Percentiles rank a stretch among this genome's conserved stretches.
phyloP scores from a whole-genome alignment of 345 rosid genomes.

The Durio zibethinus region DNA sequence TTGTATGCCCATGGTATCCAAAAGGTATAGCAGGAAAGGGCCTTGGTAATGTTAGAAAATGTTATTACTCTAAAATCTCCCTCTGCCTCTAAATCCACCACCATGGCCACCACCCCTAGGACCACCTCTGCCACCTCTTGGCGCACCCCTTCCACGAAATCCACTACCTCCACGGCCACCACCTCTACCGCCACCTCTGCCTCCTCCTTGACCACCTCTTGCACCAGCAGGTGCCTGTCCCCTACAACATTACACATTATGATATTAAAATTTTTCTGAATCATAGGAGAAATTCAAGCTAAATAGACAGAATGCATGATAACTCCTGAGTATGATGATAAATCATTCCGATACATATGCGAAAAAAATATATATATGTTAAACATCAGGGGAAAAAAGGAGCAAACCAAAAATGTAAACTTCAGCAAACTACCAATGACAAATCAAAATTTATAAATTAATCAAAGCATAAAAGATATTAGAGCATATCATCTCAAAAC shows the following conservation, averaged over 20 bases:
- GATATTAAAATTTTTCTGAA: background rate
- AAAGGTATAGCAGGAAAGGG: slow-evolving; percentile 14
- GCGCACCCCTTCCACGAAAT: slow-evolving; percentile 67
- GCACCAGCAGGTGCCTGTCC: slow-evolving; percentile 35
- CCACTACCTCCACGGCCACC: slow-evolving; percentile 47
- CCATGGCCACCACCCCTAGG: slow-evolving; percentile 60
- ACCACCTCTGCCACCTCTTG: slow-evolving; percentile 70
- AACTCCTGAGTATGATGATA: background rate
- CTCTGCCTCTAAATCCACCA: slow-evolving; percentile 72
- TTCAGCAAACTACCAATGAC: background rate
- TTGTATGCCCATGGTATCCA: slow-evolving; percentile 4
- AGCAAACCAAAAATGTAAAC: background rate
- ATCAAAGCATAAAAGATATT: background rate
- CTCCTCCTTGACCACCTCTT: slow-evolving; percentile 53
- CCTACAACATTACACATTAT: slow-evolving; percentile 30
- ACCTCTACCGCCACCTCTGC: slow-evolving; percentile 39
- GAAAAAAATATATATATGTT: background rate
- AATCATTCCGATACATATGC: background rate
- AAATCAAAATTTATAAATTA: background rate
- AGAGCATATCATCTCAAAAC: background rate
- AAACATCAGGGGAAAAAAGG: background rate
- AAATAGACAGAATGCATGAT: background rate
- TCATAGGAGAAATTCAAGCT: background rate
- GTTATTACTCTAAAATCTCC: slow-evolving; percentile 39
- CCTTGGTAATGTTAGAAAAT: slow-evolving; percentile 20